Evolutionary conservation across 306 rosid genomes (phyloP).

Genomic region (Rosa persica): DNA sequence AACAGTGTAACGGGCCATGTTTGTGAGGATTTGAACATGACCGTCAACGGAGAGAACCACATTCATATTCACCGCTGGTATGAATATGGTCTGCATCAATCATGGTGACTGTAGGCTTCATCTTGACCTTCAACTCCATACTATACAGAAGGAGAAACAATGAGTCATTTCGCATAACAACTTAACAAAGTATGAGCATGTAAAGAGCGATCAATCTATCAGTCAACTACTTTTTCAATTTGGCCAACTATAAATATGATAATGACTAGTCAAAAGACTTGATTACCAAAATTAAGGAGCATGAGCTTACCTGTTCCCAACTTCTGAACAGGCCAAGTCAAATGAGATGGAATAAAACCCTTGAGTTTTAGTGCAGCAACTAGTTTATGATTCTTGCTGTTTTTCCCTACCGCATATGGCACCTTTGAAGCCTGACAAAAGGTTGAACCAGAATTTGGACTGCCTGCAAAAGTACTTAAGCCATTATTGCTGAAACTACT

Average conservation of each 20-base stretch:
- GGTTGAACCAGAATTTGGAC: conserved; percentile 36
- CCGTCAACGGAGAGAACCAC: conserved; percentile 36
- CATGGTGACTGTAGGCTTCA: conserved; percentile 33
- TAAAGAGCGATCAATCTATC: not conserved
- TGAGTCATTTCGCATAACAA: not conserved
- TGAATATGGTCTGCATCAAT: conserved; percentile 41
- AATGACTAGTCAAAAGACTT: no score
- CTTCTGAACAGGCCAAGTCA: conserved; percentile 27
- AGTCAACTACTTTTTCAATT: not conserved
- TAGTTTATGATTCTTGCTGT: conserved; percentile 37
- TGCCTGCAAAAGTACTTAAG: conserved; percentile 43
- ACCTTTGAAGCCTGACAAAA: conserved; percentile 33
- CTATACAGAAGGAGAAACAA: conserved; percentile 31
- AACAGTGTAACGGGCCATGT: conserved; percentile 31
- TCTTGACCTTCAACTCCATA: conserved; percentile 30
- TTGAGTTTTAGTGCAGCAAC: conserved; percentile 43
- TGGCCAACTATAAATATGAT: no score
- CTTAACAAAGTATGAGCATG: not conserved
- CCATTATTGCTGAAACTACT: conserved; percentile 18
- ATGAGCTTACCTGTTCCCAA: conserved; percentile 45
- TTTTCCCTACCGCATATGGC: conserved; percentile 48
- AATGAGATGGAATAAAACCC: conserved; percentile 37
- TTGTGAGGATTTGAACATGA: conserved; percentile 46
- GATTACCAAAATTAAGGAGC: not conserved
- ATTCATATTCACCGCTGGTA: conserved; percentile 39